Percentiles rank a stretch among this genome's conserved stretches.
Conservation (phyloP, 129 eudicot genomes). For the Tagetes patula region DNA sequence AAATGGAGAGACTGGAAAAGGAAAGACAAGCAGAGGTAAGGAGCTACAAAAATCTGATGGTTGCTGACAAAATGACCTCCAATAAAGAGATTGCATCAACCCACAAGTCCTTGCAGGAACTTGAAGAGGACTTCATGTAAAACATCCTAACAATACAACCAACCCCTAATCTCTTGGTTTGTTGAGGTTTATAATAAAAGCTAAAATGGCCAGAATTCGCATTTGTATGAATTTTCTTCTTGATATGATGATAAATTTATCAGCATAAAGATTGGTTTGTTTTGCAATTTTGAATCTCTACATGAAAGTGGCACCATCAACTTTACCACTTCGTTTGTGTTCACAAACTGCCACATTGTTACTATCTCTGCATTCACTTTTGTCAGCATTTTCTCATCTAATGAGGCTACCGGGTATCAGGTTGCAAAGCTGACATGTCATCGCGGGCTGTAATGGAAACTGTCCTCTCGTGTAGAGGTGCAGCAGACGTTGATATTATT, state of each 20-base stretch:
- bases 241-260: not conserved
- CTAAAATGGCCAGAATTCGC: not conserved
- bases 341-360: too few species aligned
- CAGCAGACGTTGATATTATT: too few species aligned
- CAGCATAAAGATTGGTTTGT: not conserved
- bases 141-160: slow-evolving; percentile 11
- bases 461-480: too few species aligned
- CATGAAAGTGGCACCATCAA: not conserved
- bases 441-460: too few species aligned
- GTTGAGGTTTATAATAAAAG: not conserved
- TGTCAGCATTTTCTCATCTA: too few species aligned
- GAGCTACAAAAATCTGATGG: slow-evolving; percentile 99
- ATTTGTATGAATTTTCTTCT: not conserved
- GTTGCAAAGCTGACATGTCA: too few species aligned
- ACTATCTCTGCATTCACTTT: too few species aligned
- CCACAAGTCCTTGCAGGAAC: slow-evolving; percentile 80
- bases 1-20: slow-evolving; percentile 83
- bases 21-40: slow-evolving; percentile 83
- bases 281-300: not conserved
- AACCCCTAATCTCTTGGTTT: not conserved
- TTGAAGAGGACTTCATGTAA: slow-evolving; percentile 96
- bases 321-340: not conserved
- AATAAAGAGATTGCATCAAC: slow-evolving; percentile 83
- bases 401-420: too few species aligned
- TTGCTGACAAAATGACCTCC: slow-evolving; percentile 96